Evolutionary conservation across 2,329 filamentous ascomycete species (phyloP).

Genomic region (Lachnellula hyalina): DNA sequence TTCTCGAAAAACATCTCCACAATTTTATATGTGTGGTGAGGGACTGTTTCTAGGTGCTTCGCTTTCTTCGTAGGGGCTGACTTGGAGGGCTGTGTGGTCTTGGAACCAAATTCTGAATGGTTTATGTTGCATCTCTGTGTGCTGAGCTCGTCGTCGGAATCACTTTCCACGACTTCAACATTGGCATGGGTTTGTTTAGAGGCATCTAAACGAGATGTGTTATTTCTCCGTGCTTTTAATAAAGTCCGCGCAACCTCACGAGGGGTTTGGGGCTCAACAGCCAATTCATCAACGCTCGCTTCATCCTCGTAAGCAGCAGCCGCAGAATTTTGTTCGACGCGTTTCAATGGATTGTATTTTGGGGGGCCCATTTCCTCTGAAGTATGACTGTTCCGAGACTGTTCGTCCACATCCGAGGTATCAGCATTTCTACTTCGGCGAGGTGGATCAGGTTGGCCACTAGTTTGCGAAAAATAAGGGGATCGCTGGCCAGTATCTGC

Average conservation of each 20-base stretch:
- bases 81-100: not conserved
- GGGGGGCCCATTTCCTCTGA: not conserved
- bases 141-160: not conserved
- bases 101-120: not conserved
- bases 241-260: not conserved
- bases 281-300: not conserved
- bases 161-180: not conserved
- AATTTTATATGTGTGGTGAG: not conserved
- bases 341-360: not conserved
- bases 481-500: not conserved
- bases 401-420: not conserved
- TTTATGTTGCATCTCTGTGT: not conserved
- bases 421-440: not conserved
- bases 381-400: not conserved
- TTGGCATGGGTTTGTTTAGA: not conserved
- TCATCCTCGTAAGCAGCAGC: not conserved
- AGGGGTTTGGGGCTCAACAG: not conserved
- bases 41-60: not conserved
- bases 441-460: not conserved
- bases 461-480: not conserved
- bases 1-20: not conserved
- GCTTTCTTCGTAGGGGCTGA: not conserved
- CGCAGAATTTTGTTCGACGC: not conserved
- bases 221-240: not conserved
- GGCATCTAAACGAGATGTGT: not conserved